Evolutionary conservation across 2,329 filamentous ascomycete genomes (phyloP).

Genomic region (Alternaria arbusti): DNA sequence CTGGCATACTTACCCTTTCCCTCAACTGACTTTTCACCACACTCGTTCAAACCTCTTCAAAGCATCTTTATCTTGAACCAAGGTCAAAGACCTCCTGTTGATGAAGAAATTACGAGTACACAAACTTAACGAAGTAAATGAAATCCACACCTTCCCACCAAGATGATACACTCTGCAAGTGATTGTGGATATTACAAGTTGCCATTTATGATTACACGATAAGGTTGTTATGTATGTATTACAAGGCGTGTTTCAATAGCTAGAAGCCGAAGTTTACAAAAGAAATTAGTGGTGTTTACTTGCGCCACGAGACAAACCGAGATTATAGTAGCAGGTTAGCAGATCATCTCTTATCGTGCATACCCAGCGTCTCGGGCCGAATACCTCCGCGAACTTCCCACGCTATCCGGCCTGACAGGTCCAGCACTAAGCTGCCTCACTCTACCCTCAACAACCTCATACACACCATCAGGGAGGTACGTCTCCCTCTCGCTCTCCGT

Average conservation of each 20-base stretch:
- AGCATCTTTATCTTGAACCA: neutral
- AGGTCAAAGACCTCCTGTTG: neutral
- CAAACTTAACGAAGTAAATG: neutral
- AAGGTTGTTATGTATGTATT: neutral
- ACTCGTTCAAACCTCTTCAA: neutral
- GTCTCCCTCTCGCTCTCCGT: slow-evolving; percentile 1
- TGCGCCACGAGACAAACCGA: neutral
- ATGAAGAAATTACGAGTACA: neutral
- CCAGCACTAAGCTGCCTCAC: slow-evolving; percentile 6
- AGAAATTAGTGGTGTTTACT: neutral
- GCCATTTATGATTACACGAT: neutral
- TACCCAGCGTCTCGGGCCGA: slow-evolving; percentile 5
- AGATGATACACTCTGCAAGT: neutral
- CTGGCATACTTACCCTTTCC: neutral
- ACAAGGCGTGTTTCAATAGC: neutral
- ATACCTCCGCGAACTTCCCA: neutral
- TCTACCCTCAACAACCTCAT: slow-evolving; percentile 11
- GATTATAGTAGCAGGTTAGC: neutral
- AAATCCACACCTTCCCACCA: neutral
- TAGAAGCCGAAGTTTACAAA: neutral
- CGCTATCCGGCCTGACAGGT: neutral
- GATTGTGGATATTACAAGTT: neutral
- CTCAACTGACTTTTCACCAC: neutral
- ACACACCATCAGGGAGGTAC: slow-evolving; percentile 9
- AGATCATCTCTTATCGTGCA: neutral